Conservation (phyloP, 495 filamentous ascomycete genomes). For the Amniculicola lignicola region DNA sequence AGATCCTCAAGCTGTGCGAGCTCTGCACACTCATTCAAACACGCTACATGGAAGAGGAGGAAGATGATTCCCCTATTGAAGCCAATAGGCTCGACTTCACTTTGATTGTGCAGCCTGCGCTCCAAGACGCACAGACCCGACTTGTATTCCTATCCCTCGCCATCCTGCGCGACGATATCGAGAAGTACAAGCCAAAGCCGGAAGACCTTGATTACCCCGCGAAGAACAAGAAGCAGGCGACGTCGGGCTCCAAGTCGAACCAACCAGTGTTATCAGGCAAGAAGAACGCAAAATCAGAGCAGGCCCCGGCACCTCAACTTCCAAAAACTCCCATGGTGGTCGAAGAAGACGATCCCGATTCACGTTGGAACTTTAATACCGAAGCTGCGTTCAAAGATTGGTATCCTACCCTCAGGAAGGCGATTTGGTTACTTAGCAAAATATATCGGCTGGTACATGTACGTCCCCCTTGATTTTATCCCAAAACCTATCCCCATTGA, state of each 20-base stretch:
- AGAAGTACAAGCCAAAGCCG: slow-evolving; percentile 63
- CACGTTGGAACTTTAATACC: slow-evolving; percentile 35
- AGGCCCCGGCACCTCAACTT: slow-evolving; percentile 46
- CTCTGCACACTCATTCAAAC: slow-evolving; percentile 77
- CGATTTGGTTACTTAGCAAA: slow-evolving; percentile 76
- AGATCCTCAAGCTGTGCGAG: slow-evolving; percentile 73
- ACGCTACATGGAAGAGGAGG: slow-evolving; percentile 70
- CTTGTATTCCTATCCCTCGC: slow-evolving; percentile 70
- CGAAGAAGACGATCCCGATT: slow-evolving; percentile 46
- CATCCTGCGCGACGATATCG: slow-evolving; percentile 66
- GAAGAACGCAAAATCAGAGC: slow-evolving; percentile 43
- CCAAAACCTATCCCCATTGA: neutral
- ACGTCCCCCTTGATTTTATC: slow-evolving; percentile 39
- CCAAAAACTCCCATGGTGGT: slow-evolving; percentile 53
- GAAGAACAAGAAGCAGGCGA: slow-evolving; percentile 45
- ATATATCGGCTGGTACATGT: slow-evolving; percentile 83
- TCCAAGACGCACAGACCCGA: slow-evolving; percentile 71
- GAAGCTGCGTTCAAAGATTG: slow-evolving; percentile 50
- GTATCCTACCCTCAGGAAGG: slow-evolving; percentile 72
- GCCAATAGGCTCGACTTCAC: slow-evolving; percentile 63
- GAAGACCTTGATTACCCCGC: slow-evolving; percentile 67
- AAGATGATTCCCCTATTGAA: slow-evolving; percentile 43
- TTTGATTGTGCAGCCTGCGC: slow-evolving; percentile 60
- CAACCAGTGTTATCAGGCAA: slow-evolving; percentile 43
- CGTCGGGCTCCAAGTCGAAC: slow-evolving; percentile 46